These are phyloP conservation scores for Pythium graminicola DNA, from an alignment of 352 stramenopile genomes.

Conservation along the genomic window DNA sequence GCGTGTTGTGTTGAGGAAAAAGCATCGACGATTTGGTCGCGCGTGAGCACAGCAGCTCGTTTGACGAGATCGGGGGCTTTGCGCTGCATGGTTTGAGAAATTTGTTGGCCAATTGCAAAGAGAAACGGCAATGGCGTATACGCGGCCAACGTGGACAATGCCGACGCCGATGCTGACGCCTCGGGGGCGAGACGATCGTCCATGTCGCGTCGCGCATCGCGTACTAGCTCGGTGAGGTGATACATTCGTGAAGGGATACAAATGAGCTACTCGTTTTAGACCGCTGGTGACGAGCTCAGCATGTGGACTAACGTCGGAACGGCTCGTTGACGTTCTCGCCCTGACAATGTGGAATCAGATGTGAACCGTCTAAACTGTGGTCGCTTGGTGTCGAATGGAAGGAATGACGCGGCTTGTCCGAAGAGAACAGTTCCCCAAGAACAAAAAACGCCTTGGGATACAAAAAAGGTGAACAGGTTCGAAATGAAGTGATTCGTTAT, in stretches of 20 bases:
- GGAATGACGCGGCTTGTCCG: no score
- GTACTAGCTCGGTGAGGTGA: conserved; percentile 78
- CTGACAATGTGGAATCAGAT: no score
- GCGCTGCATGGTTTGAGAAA: conserved; percentile 66
- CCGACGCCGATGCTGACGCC: background rate
- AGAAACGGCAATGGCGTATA: conserved; percentile 82
- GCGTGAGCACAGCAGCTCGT: conserved; percentile 49
- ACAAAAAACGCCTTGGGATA: no score
- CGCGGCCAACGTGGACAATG: conserved; percentile 32
- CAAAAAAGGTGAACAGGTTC: no score
- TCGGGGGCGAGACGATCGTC: conserved; percentile 37
- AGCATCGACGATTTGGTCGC: conserved; percentile 58
- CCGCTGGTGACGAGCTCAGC: background rate
- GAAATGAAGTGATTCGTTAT: background rate
- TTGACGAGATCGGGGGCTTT: conserved; percentile 72
- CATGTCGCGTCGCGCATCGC: conserved; percentile 74
- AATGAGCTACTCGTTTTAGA: background rate
- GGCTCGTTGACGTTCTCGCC: no score
- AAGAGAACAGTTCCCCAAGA: no score
- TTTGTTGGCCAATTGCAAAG: conserved; percentile 52
- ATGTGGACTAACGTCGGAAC: no score
- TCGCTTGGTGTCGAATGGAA: no score
- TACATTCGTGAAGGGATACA: conserved; percentile 46
- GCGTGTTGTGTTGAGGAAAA: conserved; percentile 42
- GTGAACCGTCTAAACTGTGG: no score